Evolutionary conservation across 2,329 filamentous ascomycete species (phyloP).

Genomic region (Fonsecaea erecta): DNA sequence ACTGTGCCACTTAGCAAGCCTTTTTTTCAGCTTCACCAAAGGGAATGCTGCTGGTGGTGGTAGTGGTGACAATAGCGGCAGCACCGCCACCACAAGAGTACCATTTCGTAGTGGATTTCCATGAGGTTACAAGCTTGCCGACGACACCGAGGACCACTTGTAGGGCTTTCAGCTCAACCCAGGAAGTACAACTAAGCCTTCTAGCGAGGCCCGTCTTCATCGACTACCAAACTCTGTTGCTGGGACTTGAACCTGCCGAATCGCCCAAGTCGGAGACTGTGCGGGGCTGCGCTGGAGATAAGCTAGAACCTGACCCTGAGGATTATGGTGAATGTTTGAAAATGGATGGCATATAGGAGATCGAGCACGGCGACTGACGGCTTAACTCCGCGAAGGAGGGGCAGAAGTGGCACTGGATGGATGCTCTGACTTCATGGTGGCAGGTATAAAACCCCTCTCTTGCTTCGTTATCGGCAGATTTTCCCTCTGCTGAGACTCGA

Average conservation of each 20-base stretch:
- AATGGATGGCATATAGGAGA: not conserved
- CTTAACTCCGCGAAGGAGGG: not conserved
- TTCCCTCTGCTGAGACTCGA: not conserved
- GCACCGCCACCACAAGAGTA: not conserved
- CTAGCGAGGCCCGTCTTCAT: not conserved
- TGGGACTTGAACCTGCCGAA: not conserved
- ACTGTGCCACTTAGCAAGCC: no score
- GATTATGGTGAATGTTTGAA: not conserved
- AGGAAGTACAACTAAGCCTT: conserved; percentile 2
- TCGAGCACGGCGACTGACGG: not conserved
- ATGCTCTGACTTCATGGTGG: not conserved
- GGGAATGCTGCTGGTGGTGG: not conserved
- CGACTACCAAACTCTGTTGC: not conserved
- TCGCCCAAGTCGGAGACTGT: not conserved
- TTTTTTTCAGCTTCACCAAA: no score
- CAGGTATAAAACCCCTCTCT: not conserved
- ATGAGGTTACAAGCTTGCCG: not conserved
- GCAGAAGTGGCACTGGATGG: not conserved
- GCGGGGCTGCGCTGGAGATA: not conserved
- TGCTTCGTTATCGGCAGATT: not conserved
- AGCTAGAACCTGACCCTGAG: not conserved
- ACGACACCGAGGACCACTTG: not conserved
- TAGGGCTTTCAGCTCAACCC: not conserved
- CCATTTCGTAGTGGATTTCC: not conserved
- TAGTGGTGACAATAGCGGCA: not conserved